These are phyloP conservation scores for Chaetomidium leptoderma DNA, from an alignment of 495 filamentous ascomycete species.

Conservation along the genomic window DNA sequence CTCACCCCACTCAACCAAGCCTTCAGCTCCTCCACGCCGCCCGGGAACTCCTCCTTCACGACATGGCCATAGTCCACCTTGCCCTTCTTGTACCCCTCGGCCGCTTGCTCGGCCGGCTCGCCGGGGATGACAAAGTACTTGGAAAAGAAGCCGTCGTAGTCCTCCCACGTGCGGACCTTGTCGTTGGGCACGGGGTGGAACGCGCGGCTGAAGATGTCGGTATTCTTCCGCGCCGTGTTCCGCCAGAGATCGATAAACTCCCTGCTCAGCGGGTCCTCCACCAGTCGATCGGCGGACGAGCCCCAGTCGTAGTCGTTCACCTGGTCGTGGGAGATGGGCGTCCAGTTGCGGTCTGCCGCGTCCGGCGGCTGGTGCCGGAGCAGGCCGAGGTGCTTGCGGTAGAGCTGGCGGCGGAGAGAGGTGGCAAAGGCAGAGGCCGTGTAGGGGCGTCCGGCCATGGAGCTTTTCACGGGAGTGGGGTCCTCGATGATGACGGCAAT, in stretches of 20 bases:
- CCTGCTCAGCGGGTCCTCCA: conserved; percentile 68
- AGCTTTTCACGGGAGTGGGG: conserved; percentile 59
- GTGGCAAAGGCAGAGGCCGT: conserved; percentile 74
- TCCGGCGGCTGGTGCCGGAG: conserved; percentile 64
- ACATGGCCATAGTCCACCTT: conserved; percentile 77
- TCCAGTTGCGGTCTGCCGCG: conserved; percentile 64
- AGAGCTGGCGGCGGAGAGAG: conserved; percentile 77
- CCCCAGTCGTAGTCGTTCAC: conserved; percentile 78
- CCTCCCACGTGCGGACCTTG: conserved; percentile 69
- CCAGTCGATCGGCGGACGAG: conserved; percentile 64
- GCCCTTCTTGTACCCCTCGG: conserved; percentile 32
- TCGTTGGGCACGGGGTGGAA: conserved; percentile 91
- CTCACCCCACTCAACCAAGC: conserved; percentile 68
- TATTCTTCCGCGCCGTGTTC: conserved; percentile 69
- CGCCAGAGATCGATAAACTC: conserved; percentile 70
- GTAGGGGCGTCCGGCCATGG: conserved; percentile 68
- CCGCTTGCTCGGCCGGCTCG: conserved; percentile 25
- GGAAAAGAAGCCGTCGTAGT: conserved; percentile 78
- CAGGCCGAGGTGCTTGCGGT: conserved; percentile 87
- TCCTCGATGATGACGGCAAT: conserved; percentile 50
- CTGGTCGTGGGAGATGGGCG: conserved; percentile 61
- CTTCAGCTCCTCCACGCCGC: conserved; percentile 70
- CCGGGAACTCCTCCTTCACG: conserved; percentile 70
- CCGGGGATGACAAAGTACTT: conserved; percentile 63
- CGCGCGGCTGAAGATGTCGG: conserved; percentile 74